Evolutionary conservation across 768 basidiomycete genomes (phyloP).

Genomic region (Tricholoma sp.): DNA sequence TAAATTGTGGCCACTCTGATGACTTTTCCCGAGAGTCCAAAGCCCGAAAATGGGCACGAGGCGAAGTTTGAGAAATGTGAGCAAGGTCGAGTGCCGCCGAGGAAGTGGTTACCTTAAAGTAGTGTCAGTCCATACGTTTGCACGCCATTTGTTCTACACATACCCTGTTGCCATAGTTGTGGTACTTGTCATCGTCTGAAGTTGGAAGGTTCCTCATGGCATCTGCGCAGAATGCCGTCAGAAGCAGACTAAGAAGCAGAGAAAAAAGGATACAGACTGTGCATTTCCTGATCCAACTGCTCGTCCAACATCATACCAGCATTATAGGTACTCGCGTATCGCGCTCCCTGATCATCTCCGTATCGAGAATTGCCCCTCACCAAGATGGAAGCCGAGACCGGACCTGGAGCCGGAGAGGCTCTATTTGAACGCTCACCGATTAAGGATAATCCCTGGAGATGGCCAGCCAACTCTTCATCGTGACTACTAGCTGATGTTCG

Average conservation of each 20-base stretch:
- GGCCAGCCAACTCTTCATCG: constrained; percentile 75
- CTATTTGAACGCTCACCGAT: constrained; percentile 55
- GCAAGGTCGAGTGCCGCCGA: constrained; percentile 94
- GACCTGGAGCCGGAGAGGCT: constrained; percentile 51
- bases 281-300: constrained; percentile 91
- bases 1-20: constrained; percentile 94
- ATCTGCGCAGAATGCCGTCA: constrained; percentile 37
- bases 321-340: constrained; percentile 64
- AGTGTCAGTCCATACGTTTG: constrained; percentile 1
- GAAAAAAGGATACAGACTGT: constrained; percentile 52
- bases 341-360: constrained; percentile 52
- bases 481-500: constrained; percentile 85
- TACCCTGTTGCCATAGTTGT: constrained; percentile 63
- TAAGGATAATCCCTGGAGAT: constrained; percentile 69
- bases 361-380: constrained; percentile 48
- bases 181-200: constrained; percentile 86
- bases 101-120: constrained; percentile 66
- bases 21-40: constrained; percentile 64
- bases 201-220: constrained; percentile 86
- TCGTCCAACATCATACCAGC: constrained; percentile 91
- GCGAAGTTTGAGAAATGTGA: constrained; percentile 78
- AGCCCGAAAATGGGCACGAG: constrained; percentile 55
- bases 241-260: background rate
- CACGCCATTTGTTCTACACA: constrained; percentile 10
- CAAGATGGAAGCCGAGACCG: constrained; percentile 49